Conservation (phyloP, 1,284 basidiomycete genomes). For the Ceratobasidium sp. region DNA sequence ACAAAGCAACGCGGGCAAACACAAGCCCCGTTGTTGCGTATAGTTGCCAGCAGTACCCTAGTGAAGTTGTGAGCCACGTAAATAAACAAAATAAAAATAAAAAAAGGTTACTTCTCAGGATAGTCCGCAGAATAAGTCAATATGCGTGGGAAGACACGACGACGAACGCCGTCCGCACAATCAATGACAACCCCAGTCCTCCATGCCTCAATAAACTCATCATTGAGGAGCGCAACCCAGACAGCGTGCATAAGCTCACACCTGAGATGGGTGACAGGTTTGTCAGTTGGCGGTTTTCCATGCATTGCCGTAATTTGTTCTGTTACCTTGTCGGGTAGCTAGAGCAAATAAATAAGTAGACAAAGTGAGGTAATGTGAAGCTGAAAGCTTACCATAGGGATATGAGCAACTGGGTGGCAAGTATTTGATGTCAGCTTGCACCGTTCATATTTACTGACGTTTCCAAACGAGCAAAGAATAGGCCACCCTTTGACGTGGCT, state of each 20-base stretch:
- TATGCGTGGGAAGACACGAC: constrained; percentile 55
- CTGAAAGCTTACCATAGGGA: constrained; percentile 53
- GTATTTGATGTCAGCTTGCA: constrained; percentile 52
- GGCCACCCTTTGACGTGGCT: constrained; percentile 57
- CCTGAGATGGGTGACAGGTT: constrained; percentile 52
- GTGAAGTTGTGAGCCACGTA: not conserved
- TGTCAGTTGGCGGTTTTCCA: constrained; percentile 18
- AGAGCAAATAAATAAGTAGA: not conserved
- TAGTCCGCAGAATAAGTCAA: constrained; percentile 61
- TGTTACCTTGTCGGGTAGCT: constrained; percentile 5
- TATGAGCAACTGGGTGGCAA: constrained; percentile 55
- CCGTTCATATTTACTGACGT: constrained; percentile 55
- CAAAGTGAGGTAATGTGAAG: constrained; percentile 3
- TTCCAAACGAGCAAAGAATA: constrained; percentile 50
- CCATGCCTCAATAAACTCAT: constrained; percentile 55
- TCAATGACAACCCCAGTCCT: constrained; percentile 54
- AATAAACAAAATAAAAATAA: not conserved
- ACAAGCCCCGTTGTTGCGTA: constrained; percentile 46
- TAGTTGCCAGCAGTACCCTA: constrained; percentile 47
- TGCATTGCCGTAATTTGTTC: constrained; percentile 13
- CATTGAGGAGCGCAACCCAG: constrained; percentile 54
- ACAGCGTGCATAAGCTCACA: constrained; percentile 58
- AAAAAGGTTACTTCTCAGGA: constrained; percentile 57
- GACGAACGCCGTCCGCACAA: constrained; percentile 56
- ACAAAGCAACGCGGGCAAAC: constrained; percentile 45